A percentile compares a stretch with the other conserved stretches of the same genome.
phyloP scores from a whole-genome alignment of 345 rosid species.

The Populus davidiana region DNA sequence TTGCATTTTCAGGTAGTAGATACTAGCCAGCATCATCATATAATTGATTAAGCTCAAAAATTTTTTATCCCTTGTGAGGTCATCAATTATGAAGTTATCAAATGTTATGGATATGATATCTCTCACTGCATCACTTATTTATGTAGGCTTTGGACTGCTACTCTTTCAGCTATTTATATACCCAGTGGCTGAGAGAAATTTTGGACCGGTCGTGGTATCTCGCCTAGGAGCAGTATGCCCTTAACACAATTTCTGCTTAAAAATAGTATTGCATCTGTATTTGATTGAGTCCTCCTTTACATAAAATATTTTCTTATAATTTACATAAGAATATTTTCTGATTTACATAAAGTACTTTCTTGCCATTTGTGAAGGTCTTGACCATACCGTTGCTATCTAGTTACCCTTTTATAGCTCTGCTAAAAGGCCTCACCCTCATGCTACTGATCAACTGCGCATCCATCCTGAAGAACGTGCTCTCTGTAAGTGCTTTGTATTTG shows the following conservation, averaged over 20 bases:
- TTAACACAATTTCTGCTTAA: not conserved
- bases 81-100: not conserved
- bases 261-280: not conserved
- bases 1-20: conserved; percentile 47
- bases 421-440: conserved; percentile 31
- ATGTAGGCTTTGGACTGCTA: conserved; percentile 30
- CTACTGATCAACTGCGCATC: conserved; percentile 42
- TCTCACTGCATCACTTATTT: not conserved
- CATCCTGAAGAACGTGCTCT: conserved; percentile 42
- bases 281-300: not conserved
- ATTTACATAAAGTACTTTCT: not conserved
- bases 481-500: conserved; percentile 29
- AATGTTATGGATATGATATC: not conserved
- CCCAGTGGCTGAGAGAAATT: conserved; percentile 38
- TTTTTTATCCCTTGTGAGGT: not conserved
- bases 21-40: not conserved
- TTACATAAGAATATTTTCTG: too few species aligned
- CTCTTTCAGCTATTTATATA: conserved; percentile 49
- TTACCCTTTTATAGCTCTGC: conserved; percentile 43
- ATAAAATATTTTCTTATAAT: not conserved
- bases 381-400: conserved; percentile 38
- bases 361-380: conserved; percentile 32
- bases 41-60: not conserved
- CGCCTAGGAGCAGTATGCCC: conserved; percentile 44
- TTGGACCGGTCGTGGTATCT: conserved; percentile 44